Percentiles rank a stretch among this genome's conserved stretches.
Conservation (phyloP, 2,329 filamentous ascomycete species). For the Emmonsia crescens region DNA sequence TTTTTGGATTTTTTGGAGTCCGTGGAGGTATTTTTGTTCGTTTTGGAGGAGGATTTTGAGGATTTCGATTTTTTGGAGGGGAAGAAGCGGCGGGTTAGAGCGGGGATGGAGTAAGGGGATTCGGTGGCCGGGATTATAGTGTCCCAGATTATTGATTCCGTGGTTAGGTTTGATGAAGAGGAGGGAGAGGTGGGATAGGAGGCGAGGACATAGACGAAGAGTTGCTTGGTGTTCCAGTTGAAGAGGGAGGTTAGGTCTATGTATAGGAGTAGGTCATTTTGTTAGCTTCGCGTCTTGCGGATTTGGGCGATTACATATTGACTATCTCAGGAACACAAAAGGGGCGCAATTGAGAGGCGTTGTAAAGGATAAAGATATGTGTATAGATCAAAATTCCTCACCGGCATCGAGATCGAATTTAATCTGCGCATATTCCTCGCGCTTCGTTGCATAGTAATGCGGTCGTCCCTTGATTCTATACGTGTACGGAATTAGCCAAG, state of each 20-base stretch:
- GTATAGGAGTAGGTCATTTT: background rate
- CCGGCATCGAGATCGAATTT: slow-evolving; percentile 81
- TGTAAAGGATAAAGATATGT: background rate
- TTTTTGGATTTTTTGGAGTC: slow-evolving; percentile 11
- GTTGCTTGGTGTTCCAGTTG: slow-evolving; percentile 98
- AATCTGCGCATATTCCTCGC: slow-evolving; percentile 91
- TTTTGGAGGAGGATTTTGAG: slow-evolving; percentile 8
- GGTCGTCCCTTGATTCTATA: slow-evolving; percentile 73
- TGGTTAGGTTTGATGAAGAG: slow-evolving; percentile 31
- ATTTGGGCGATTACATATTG: no score
- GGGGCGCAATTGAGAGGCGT: background rate
- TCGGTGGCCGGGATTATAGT: slow-evolving; percentile 66
- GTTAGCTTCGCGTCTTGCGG: background rate
- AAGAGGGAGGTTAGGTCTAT: slow-evolving; percentile 79
- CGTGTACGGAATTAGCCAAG: background rate
- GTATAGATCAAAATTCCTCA: slow-evolving; percentile 20
- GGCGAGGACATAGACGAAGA: slow-evolving; percentile 93
- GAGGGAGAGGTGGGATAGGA: slow-evolving; percentile 44
- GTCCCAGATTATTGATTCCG: slow-evolving; percentile 35
- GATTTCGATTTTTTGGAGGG: slow-evolving; percentile 11
- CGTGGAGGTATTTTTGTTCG: slow-evolving; percentile 13
- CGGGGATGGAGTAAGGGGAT: slow-evolving; percentile 32
- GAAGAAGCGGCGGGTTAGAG: slow-evolving; percentile 28
- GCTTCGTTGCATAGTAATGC: slow-evolving; percentile 89
- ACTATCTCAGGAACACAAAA: background rate